These are phyloP conservation scores for Talaromyces stipitatus DNA, from an alignment of 495 filamentous ascomycete genomes.

Conservation along the genomic window DNA sequence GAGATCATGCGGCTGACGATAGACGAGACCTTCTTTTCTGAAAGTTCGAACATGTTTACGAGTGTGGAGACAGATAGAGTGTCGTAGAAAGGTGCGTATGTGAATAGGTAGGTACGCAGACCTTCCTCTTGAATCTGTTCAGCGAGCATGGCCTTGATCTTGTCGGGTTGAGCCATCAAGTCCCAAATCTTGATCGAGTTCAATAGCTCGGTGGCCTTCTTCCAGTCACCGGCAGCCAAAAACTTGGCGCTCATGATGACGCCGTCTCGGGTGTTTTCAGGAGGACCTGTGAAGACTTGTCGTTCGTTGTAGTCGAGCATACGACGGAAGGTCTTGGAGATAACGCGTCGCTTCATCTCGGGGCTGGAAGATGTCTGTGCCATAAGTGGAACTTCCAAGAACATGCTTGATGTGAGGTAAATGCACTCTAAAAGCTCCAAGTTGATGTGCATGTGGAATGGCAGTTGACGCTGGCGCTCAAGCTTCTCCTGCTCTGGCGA, in stretches of 20 bases:
- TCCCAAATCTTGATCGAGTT: constrained; percentile 99
- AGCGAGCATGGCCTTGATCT: constrained; percentile 93
- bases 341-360: constrained; percentile 94
- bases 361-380: constrained; percentile 94
- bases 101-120: constrained; percentile 97
- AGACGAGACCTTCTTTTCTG: constrained; percentile 81
- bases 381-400: constrained; percentile 93
- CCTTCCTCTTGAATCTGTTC: constrained; percentile 98
- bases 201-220: constrained; percentile 86
- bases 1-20: constrained; percentile 99
- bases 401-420: constrained; percentile 97
- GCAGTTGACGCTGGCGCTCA: constrained; percentile 90
- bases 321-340: constrained; percentile 98
- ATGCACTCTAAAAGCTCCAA: constrained; percentile 96
- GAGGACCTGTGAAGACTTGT: constrained; percentile 96
- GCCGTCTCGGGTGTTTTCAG: constrained; percentile 97
- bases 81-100: constrained; percentile 98
- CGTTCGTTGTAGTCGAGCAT: constrained; percentile 99
- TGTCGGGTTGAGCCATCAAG: constrained; percentile 74
- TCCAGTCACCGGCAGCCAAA: constrained; percentile 94
- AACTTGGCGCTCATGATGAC: constrained; percentile 98
- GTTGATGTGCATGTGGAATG: constrained; percentile 99
- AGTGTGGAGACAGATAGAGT: constrained; percentile 81
- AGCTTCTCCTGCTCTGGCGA: constrained; percentile 95
- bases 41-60: constrained; percentile 90